Conservation (phyloP, 768 basidiomycete species). For the Termitomyces sp. region DNA sequence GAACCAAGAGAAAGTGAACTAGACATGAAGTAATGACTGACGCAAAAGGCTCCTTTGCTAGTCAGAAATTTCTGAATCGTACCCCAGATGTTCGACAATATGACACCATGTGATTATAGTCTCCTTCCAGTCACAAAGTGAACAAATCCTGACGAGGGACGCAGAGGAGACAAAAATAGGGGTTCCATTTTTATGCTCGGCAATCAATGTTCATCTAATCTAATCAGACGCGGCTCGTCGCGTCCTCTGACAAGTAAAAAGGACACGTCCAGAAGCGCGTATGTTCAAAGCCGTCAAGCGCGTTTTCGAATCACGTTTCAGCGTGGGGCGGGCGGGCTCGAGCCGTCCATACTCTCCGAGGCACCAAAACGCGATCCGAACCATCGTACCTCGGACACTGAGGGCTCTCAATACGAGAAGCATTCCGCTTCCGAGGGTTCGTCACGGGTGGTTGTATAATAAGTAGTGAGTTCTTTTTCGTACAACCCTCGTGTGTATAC, state of each 20-base stretch:
- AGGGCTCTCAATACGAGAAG: slow-evolving; percentile 36
- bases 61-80: background rate
- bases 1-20: no score
- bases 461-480: slow-evolving; percentile 22
- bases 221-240: no score
- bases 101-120: background rate
- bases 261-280: no score
- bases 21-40: slow-evolving; percentile 1
- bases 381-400: slow-evolving; percentile 41
- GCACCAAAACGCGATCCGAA: slow-evolving; percentile 23
- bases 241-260: no score
- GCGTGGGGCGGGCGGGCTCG: no score
- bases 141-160: background rate
- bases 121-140: background rate
- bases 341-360: no score
- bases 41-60: background rate
- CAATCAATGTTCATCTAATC: no score
- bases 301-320: no score
- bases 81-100: background rate
- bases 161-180: no score
- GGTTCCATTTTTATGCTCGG: no score
- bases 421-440: slow-evolving; percentile 27
- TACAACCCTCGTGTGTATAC: background rate
- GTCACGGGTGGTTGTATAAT: no score
- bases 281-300: no score